These are phyloP conservation scores for Camellia lanceoleosa DNA, from an alignment of 148 eudicot genomes.

Conservation along the genomic window DNA sequence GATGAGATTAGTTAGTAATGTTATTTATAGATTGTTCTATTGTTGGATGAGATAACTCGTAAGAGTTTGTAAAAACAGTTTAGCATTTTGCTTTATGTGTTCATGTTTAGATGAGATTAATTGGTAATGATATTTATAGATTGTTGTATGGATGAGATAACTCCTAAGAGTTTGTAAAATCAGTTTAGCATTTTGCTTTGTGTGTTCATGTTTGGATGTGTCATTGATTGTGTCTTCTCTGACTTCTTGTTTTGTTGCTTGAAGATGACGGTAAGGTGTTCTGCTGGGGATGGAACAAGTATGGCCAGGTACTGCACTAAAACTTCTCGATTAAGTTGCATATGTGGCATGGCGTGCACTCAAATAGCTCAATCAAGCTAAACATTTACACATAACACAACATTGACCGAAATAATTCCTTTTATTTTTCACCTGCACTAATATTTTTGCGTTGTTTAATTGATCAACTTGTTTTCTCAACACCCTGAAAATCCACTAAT, in stretches of 20 bases:
- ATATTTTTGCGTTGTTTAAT: background rate
- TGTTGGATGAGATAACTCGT: too few species aligned
- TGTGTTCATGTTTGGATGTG: background rate
- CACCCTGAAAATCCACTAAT: background rate
- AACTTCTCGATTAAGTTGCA: background rate
- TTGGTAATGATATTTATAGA: too few species aligned
- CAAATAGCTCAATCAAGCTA: background rate
- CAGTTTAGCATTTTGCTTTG: background rate
- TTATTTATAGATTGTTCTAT: background rate
- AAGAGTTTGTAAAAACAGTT: too few species aligned
- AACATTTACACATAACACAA: too few species aligned
- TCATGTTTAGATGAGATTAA: too few species aligned
- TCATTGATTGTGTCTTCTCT: background rate
- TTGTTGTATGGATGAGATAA: background rate
- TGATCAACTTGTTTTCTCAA: background rate
- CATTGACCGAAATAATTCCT: background rate
- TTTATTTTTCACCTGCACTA: background rate
- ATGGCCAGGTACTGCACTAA: conserved; percentile 73
- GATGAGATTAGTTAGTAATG: background rate
- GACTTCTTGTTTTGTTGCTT: conserved; percentile 18
- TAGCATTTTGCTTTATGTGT: background rate
- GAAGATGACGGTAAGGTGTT: conserved; percentile 75
- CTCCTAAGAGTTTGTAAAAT: background rate
- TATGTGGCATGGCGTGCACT: background rate
- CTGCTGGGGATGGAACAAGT: conserved; percentile 99